These are phyloP conservation scores for Beauveria caledonica DNA, from an alignment of 2,329 filamentous ascomycete genomes.

Conservation along the genomic window DNA sequence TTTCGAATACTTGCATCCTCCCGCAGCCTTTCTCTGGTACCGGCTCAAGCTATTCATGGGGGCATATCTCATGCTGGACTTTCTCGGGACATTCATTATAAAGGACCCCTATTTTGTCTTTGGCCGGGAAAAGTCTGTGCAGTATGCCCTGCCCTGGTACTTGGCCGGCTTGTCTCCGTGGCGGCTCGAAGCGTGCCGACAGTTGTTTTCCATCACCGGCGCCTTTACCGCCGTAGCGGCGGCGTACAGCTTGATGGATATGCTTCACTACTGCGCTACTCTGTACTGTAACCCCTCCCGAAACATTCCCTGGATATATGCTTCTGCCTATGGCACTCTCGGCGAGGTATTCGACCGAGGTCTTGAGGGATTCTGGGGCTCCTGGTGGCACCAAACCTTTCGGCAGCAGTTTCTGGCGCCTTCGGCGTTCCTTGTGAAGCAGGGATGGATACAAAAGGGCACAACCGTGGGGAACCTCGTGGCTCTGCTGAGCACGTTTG, in stretches of 20 bases:
- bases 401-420: constrained; percentile 62
- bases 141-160: constrained; percentile 33
- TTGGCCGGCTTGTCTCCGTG: constrained; percentile 32
- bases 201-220: constrained; percentile 44
- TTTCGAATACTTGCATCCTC: constrained; percentile 34
- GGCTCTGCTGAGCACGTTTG: constrained; percentile 41
- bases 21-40: constrained; percentile 34
- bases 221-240: constrained; percentile 54
- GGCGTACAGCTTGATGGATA: constrained; percentile 51
- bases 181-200: constrained; percentile 46
- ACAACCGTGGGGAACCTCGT: constrained; percentile 18
- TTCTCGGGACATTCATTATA: constrained; percentile 59
- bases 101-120: constrained; percentile 71
- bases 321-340: constrained; percentile 48
- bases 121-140: constrained; percentile 31
- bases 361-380: constrained; percentile 73
- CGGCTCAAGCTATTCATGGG: constrained; percentile 39
- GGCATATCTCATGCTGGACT: constrained; percentile 61
- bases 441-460: constrained; percentile 30
- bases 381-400: constrained; percentile 89
- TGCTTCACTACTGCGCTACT: constrained; percentile 44
- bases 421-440: constrained; percentile 35
- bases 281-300: constrained; percentile 44
- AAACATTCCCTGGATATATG: constrained; percentile 43
- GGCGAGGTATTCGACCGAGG: constrained; percentile 56